A percentile compares a stretch with the other conserved stretches of the same genome.
These are phyloP conservation scores for Bipolaris victoriae DNA, from an alignment of 2,329 filamentous ascomycete species.

Conservation along the genomic window DNA sequence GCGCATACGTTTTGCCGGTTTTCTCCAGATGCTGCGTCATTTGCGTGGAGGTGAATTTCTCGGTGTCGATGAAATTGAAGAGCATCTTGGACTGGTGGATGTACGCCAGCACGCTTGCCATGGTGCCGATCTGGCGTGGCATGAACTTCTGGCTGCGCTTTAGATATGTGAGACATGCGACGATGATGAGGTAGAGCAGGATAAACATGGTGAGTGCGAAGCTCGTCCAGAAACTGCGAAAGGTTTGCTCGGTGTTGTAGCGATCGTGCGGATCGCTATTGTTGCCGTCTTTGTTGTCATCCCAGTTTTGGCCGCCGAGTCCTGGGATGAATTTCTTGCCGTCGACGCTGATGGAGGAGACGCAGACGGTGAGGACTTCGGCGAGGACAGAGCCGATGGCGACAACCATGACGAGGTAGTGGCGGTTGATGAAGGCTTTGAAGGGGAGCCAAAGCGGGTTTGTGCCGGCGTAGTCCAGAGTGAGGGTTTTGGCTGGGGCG, in stretches of 20 bases:
- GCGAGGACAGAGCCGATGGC: slow-evolving; percentile 74
- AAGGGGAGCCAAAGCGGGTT: slow-evolving; percentile 71
- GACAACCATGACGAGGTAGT: slow-evolving; percentile 70
- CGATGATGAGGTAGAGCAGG: slow-evolving; percentile 67
- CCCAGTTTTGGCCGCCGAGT: slow-evolving; percentile 25
- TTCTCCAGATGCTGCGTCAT: slow-evolving; percentile 67
- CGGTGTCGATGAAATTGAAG: slow-evolving; percentile 74
- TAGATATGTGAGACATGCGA: slow-evolving; percentile 65
- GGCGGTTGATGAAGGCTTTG: slow-evolving; percentile 66
- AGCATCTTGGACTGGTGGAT: slow-evolving; percentile 84
- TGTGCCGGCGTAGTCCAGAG: slow-evolving; percentile 74
- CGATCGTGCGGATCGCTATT: slow-evolving; percentile 17
- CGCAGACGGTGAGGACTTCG: slow-evolving; percentile 74
- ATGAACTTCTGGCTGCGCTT: slow-evolving; percentile 72
- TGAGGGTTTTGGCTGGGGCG: slow-evolving; percentile 69
- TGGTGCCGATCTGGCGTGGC: slow-evolving; percentile 78
- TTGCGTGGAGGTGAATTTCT: slow-evolving; percentile 64
- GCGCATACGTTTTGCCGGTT: slow-evolving; percentile 71
- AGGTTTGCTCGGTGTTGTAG: slow-evolving; percentile 52
- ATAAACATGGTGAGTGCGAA: slow-evolving; percentile 68
- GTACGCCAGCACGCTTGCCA: slow-evolving; percentile 75
- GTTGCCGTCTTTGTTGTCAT: slow-evolving; percentile 18
- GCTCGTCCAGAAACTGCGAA: slow-evolving; percentile 69
- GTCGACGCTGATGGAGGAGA: slow-evolving; percentile 70
- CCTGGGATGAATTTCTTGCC: slow-evolving; percentile 63